Evolutionary conservation across 768 basidiomycete species (phyloP), one percentile per base, ranked within the genome.

Genomic region (Rhizopogon sp.): DNA sequence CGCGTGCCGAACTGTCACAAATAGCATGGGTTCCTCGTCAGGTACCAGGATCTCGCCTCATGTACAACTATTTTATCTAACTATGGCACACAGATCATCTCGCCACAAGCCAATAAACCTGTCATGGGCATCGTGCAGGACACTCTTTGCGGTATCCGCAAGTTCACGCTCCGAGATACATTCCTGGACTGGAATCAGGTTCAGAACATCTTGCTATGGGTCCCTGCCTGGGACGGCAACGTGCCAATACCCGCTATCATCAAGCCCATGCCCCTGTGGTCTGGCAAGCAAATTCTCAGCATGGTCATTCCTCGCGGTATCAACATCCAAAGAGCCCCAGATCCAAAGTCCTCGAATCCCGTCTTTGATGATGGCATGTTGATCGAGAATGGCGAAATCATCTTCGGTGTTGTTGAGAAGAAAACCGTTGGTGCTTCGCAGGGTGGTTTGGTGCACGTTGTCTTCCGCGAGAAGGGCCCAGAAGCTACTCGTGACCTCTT

Each of bases 111-210:
- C 50, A 99, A 98, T 76, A 98, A 98, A 72, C 96, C 96, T 16
- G 95, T 98, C 63, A 99, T 99, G 96, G 97, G 93, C 57, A 98
- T 99, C 63, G 96, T 99, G 31, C 97, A 99, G 70, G 97, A 99
- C 67, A 98, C 97, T 0, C 85, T 99, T 1, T 97, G 94, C 66
- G 97, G 97, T 65, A 87, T 98, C 52, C 88, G 97, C 54, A 98
- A 98, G 72, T 93, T 98, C 68, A 98, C 97, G 0, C 76, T 98
- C 6, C 92, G 95, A 25, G 97, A 98, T 66, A 84, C 86, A 16
- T 98, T 98, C 76, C 74, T 97, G 67, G 97, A 98, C 61, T 97
- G 93, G 93, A 86, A 84, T 54, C 85, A 87, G 41, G 94, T 98
- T 10, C 96, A 99, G 67, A 98, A 99, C 63, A 96, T 98, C 68